Evolutionary conservation across 2,329 filamentous ascomycete species (phyloP).

Genomic region (Arthrobotrys megalospora): DNA sequence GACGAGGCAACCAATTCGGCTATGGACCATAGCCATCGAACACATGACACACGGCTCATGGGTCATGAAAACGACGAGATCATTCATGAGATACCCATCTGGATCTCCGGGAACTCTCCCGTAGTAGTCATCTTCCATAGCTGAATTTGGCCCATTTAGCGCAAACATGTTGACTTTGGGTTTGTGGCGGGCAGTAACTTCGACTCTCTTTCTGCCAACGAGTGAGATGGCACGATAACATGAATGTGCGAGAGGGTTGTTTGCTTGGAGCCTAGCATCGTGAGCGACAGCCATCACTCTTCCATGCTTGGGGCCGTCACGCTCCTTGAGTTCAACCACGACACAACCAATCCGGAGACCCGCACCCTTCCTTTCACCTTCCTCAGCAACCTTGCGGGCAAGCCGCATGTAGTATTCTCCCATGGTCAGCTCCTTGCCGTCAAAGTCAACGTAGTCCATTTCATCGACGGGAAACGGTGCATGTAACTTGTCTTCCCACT

Average conservation of each 20-base stretch:
- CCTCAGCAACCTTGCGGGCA: slow-evolving; percentile 76
- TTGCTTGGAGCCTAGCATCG: slow-evolving; percentile 77
- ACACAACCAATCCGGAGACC: slow-evolving; percentile 82
- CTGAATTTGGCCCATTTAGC: slow-evolving; percentile 49
- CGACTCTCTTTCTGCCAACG: slow-evolving; percentile 75
- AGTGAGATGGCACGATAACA: slow-evolving; percentile 85
- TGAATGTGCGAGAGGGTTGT: slow-evolving; percentile 84
- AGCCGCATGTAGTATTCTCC: slow-evolving; percentile 78
- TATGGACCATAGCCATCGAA: slow-evolving; percentile 95
- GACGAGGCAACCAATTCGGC: slow-evolving; percentile 87
- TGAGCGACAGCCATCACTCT: slow-evolving; percentile 80
- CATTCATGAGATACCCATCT: slow-evolving; percentile 93
- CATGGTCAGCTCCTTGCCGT: slow-evolving; percentile 77
- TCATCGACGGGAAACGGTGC: slow-evolving; percentile 33
- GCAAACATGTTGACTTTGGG: slow-evolving; percentile 46
- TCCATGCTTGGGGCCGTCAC: slow-evolving; percentile 64
- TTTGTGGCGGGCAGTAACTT: slow-evolving; percentile 58
- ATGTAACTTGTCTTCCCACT: slow-evolving; percentile 54
- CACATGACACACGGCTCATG: slow-evolving; percentile 98
- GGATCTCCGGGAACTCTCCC: slow-evolving; percentile 44
- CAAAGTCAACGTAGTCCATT: slow-evolving; percentile 70
- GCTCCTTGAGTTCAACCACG: slow-evolving; percentile 73
- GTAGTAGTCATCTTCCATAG: slow-evolving; percentile 56
- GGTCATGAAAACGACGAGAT: slow-evolving; percentile 91
- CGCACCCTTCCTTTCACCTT: slow-evolving; percentile 73